phyloP scores from a whole-genome alignment of 305 asterid genomes.

The Fraxinus paxiana region DNA sequence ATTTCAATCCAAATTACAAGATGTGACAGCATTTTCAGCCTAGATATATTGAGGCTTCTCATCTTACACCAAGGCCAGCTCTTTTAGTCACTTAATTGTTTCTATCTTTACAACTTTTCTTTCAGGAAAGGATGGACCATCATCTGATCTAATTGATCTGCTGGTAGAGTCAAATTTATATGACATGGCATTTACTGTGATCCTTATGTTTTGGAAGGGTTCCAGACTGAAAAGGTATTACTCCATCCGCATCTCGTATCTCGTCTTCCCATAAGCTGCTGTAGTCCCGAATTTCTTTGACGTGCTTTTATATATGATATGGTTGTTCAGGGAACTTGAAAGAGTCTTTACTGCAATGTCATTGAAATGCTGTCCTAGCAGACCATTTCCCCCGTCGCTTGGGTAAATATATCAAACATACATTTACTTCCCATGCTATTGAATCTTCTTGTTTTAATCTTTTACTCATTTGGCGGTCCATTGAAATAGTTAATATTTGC shows the following conservation, averaged over 20 bases:
- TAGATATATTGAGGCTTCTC: conserved; percentile 3
- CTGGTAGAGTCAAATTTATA: conserved; percentile 80
- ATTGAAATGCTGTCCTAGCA: conserved; percentile 78
- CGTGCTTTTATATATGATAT: conserved; percentile 21
- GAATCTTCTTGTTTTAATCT: background rate
- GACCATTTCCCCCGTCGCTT: conserved; percentile 32
- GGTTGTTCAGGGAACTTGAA: conserved; percentile 72
- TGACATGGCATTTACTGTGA: conserved; percentile 85
- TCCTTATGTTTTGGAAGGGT: conserved; percentile 86
- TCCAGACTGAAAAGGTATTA: conserved; percentile 71
- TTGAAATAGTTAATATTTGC: conserved; percentile 13
- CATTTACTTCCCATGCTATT: conserved; percentile 10
- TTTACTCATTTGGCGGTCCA: conserved; percentile 3
- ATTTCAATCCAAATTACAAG: conserved; percentile 4
- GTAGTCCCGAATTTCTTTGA: conserved; percentile 16
- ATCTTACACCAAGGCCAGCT: background rate
- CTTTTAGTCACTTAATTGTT: conserved; percentile 15
- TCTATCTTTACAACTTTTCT: conserved; percentile 16
- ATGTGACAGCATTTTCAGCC: conserved; percentile 8
- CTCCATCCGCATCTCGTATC: conserved; percentile 20
- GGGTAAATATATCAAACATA: conserved; percentile 38
- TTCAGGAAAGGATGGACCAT: conserved; percentile 63
- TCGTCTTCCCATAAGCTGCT: conserved; percentile 24
- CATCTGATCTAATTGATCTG: conserved; percentile 68
- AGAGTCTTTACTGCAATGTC: conserved; percentile 74